Evolutionary conservation across 176 grass and related monocot species (phyloP), one percentile per base, ranked within the genome.

Genomic region (Areca catechu): DNA sequence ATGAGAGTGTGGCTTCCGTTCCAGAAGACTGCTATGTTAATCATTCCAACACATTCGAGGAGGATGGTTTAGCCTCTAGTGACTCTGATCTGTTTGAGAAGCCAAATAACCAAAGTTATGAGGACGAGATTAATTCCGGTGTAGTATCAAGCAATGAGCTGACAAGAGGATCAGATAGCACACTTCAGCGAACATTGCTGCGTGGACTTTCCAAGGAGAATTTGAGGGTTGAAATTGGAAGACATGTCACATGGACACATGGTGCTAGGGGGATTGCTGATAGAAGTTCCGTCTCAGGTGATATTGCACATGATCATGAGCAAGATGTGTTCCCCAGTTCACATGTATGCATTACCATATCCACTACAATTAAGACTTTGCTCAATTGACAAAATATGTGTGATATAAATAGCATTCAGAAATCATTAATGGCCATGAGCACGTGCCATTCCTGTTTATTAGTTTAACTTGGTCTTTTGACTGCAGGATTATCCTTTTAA

Each of bases 171-270:
- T 56, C 55, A 12, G 62, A 63, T 15, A 15, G 53, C 5, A 71
- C 49, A 49, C 78, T 53, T 60, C 73, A 61, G 71, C 51, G 56
- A 34, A 74, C 74, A 24, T 64, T 97, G 47, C 65, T 72, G 1
- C 74, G 80, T 12, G 86, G 86, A 0, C 61, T 70, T 4, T 88
- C 86, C n/a, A 88, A 97, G 75, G 92, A 97, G 68, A 91, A 91
- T 65, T 74, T 97, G 51, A 63, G 66, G 14, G 83, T 97, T 74
- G 75, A 85, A 7, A 64, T 97, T 16, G 50, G 30, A 20, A 52
- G 47, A 80, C 24, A 68, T 57, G 30, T 19, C 22, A 16, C 62
- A 62, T 66, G 16, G 20, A 22, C 9, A 14, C 21, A 43, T 55
- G 51, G 19, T 15, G 24, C 16, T 16, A 55, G 17, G 50, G 25